A percentile compares a stretch with the other conserved stretches of the same genome.
Conservation (phyloP, 2,329 filamentous ascomycete species). For the Chrysosporium keratinophilum region DNA sequence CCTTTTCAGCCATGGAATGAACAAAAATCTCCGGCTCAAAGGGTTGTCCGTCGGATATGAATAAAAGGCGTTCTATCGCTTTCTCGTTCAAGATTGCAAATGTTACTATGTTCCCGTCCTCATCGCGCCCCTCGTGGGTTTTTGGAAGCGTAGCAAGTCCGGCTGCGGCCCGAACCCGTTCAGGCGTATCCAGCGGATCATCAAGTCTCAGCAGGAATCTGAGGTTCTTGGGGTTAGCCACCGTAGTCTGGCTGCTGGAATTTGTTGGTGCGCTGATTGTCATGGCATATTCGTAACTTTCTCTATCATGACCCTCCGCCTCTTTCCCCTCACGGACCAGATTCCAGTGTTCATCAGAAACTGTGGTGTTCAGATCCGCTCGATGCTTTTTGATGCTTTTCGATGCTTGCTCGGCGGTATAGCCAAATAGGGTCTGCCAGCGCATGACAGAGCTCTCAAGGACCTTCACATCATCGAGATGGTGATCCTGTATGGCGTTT, state of each 20-base stretch:
- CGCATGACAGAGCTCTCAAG: slow-evolving; percentile 8
- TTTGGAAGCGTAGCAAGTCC: slow-evolving; percentile 14
- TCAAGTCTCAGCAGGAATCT: slow-evolving; percentile 12
- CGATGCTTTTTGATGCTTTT: slow-evolving; percentile 27
- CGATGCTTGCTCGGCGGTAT: slow-evolving; percentile 24
- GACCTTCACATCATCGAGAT: slow-evolving; percentile 16
- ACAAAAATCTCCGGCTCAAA: neutral
- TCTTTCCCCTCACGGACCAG: slow-evolving; percentile 25
- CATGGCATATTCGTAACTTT: slow-evolving; percentile 31
- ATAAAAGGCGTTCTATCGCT: neutral
- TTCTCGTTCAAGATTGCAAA: neutral
- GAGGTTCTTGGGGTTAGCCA: too few species aligned
- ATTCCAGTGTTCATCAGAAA: slow-evolving; percentile 31
- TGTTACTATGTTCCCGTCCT: neutral
- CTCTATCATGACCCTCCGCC: slow-evolving; percentile 28
- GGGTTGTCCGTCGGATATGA: neutral
- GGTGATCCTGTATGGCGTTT: slow-evolving; percentile 13
- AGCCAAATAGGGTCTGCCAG: slow-evolving; percentile 30
- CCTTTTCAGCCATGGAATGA: slow-evolving; percentile 19
- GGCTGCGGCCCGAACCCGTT: slow-evolving; percentile 18
- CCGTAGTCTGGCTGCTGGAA: too few species aligned
- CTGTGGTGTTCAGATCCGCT: slow-evolving; percentile 24
- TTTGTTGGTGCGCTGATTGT: neutral
- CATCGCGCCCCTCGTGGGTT: neutral
- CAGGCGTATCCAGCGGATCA: slow-evolving; percentile 17